Evolutionary conservation across 148 eudicot species (phyloP).

Genomic region (Linanthus parryae): DNA sequence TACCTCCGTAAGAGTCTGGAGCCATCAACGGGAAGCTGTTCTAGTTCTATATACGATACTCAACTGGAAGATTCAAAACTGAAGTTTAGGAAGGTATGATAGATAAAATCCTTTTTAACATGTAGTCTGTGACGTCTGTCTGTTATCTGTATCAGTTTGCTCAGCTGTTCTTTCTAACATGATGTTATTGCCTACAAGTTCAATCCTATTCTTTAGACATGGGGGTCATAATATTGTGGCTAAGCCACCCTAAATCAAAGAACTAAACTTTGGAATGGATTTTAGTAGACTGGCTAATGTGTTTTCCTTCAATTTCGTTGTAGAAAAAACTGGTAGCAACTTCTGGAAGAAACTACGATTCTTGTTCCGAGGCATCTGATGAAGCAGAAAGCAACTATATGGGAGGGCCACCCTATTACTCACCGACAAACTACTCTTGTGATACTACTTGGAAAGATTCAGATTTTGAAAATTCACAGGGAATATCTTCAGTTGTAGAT

Average conservation of each 20-base stretch:
- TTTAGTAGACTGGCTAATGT: neutral
- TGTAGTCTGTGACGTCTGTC: too few species aligned
- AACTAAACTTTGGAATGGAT: too few species aligned
- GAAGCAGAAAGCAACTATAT: constrained; percentile 38
- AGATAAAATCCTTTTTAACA: too few species aligned
- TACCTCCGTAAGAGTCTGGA: constrained; percentile 63
- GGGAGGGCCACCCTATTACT: constrained; percentile 22
- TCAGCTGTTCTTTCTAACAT: too few species aligned
- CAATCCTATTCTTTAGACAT: too few species aligned
- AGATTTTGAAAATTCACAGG: constrained; percentile 25
- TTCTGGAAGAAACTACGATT: constrained; percentile 23
- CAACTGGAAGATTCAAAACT: constrained; percentile 21
- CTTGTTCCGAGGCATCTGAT: constrained; percentile 39
- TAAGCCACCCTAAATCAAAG: too few species aligned
- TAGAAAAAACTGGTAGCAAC: constrained; percentile 34
- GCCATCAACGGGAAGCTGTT: constrained; percentile 38
- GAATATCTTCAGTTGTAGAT: constrained; percentile 13
- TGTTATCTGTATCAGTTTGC: too few species aligned
- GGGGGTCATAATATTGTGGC: too few species aligned
- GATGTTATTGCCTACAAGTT: too few species aligned
- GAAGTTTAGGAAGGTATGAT: constrained; percentile 35
- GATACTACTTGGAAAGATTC: constrained; percentile 18
- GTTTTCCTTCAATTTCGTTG: constrained; percentile 1
- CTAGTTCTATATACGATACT: constrained; percentile 29
- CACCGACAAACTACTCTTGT: constrained; percentile 21